Evolutionary conservation across 2,329 filamentous ascomycete species (phyloP), one percentile per base, ranked within the genome.

Genomic region (Apiospora marii): DNA sequence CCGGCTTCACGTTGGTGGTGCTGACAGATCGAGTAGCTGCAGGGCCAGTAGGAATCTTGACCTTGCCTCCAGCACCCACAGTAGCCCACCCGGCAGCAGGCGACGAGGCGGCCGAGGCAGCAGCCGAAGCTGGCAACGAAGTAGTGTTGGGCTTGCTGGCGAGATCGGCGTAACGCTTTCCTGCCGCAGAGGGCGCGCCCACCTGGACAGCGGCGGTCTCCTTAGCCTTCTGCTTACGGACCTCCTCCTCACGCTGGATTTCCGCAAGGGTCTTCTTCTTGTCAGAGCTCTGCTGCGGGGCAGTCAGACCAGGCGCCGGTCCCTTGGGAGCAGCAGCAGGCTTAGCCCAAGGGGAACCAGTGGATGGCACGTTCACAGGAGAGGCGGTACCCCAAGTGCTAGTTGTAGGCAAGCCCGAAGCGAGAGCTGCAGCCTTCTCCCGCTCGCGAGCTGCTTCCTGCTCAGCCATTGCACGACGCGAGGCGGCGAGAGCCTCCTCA

Each of bases 211-310:
- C 83, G 3, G 87, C 83, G 8, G 82, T 77, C 68, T 90, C 86
- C 75, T 83, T 86, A 1, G 91, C 89, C 81, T 93, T 94, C 78
- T 93, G 92, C 87, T 99, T 99, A 75, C 94, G 92, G 24, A 89
- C 88, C 80, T 98, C 96, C 80, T 99, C 96, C 84, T 99, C 96
- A 75, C 95, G 95, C 82, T 98, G 96, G 73, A 99, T 98, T 77
- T 98, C 96, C 34, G 95, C 94, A 64, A 98, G 87, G 0, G 95
- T 98, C 89, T 98, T 98, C 87, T 97, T 96, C 84, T 85, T 81
- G 78, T 84, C 75, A 43, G 83, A 81, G 51, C 82, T 75, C 19
- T 79, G 78, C 19, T 80, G 78, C 43, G 82, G 79, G 22, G 81
- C 78, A 37, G 80, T 78, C 6, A 80, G 79, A 19, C 75, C 76